These are phyloP conservation scores for Posidonia australis DNA, from an alignment of 106 monocot genomes.

Conservation along the genomic window DNA sequence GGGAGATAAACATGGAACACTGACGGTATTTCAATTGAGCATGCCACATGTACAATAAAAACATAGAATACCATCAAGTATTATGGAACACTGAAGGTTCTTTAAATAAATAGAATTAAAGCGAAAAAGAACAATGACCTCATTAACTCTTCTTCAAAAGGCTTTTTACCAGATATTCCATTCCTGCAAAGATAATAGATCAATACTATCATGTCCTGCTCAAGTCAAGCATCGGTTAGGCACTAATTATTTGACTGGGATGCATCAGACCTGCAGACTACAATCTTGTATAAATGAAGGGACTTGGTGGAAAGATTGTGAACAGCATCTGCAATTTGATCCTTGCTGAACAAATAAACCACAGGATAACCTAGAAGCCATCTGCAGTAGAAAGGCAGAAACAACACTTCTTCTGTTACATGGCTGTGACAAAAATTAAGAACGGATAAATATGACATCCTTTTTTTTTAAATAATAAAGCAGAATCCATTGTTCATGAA, in stretches of 20 bases:
- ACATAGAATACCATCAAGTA: too few relatives aligned
- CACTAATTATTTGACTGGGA: not conserved
- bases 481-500: too few relatives aligned
- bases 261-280: slow-evolving; percentile 47
- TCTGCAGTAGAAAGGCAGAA: slow-evolving; percentile 27
- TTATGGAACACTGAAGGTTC: too few relatives aligned
- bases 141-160: slow-evolving; percentile 53
- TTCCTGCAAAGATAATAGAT: slow-evolving; percentile 24
- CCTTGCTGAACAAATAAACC: slow-evolving; percentile 78
- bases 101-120: too few relatives aligned
- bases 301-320: slow-evolving; percentile 57
- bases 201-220: not conserved
- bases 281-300: slow-evolving; percentile 69
- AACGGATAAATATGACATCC: not conserved
- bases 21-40: too few relatives aligned
- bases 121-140: slow-evolving; percentile 19
- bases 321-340: slow-evolving; percentile 37
- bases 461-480: too few relatives aligned
- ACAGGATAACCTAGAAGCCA: slow-evolving; percentile 99
- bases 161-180: slow-evolving; percentile 11
- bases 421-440: not conserved
- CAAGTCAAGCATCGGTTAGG: too few relatives aligned
- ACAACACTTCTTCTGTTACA: not conserved
- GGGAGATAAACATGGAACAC: too few relatives aligned
- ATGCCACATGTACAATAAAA: too few relatives aligned